These are phyloP conservation scores for Podosphaera aphanis DNA, from an alignment of 2,329 filamentous ascomycete genomes.

Conservation along the genomic window DNA sequence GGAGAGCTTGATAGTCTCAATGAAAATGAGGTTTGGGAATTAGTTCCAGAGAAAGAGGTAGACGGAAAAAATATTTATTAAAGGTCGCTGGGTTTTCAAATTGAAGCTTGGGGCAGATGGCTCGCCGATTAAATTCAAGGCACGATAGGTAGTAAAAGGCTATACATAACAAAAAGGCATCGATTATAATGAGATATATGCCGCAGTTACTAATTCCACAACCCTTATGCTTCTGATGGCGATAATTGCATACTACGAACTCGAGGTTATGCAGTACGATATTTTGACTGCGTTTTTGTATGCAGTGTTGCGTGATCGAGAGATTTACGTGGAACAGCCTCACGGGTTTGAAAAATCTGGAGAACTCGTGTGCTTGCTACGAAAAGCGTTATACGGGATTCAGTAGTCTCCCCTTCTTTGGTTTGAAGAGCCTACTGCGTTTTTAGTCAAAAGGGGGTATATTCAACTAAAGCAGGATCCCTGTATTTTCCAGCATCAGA, in stretches of 20 bases:
- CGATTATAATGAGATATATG: neutral
- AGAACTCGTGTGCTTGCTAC: neutral
- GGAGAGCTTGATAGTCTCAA: neutral
- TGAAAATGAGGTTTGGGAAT: neutral
- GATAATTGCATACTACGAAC: constrained; percentile 1
- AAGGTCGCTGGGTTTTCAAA: neutral
- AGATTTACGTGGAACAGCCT: neutral
- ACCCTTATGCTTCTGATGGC: neutral
- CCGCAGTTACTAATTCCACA: neutral
- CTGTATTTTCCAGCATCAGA: neutral
- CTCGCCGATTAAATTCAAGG: neutral
- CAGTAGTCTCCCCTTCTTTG: neutral
- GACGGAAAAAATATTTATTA: neutral
- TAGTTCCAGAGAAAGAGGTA: neutral
- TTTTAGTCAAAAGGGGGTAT: neutral
- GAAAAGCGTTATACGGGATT: neutral
- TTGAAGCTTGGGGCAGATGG: neutral
- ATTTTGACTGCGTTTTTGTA: constrained; percentile 1
- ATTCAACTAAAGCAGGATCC: neutral
- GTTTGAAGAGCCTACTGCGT: neutral
- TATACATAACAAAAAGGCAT: neutral
- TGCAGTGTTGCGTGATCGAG: neutral
- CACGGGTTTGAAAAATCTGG: neutral
- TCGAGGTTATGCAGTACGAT: neutral
- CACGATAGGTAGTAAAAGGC: neutral